A percentile compares a stretch with the other conserved stretches of the same genome.
These are phyloP conservation scores for Rhynchospora tenuis DNA, from an alignment of 176 grass and related monocot genomes.

Conservation along the genomic window DNA sequence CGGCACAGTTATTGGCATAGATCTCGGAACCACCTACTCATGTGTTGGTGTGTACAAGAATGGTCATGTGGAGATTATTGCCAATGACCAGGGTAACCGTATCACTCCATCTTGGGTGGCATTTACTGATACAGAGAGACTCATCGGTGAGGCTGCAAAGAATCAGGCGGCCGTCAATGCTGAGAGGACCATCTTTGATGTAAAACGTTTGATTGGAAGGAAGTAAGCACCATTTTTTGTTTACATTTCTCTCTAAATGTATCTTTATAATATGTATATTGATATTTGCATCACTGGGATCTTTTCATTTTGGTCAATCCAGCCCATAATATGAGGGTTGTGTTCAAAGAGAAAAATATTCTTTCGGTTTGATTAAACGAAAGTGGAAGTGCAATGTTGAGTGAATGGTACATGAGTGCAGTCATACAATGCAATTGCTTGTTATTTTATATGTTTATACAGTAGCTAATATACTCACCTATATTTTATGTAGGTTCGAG, in stretches of 20 bases:
- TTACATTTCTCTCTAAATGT: not conserved
- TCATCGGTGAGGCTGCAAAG: constrained; percentile 82
- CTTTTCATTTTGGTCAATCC: not conserved
- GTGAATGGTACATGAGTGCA: not conserved
- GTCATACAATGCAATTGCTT: not conserved
- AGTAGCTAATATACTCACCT: not conserved
- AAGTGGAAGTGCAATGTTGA: not conserved
- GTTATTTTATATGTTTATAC: not conserved
- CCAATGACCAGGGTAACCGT: constrained; percentile 45
- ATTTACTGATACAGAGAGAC: constrained; percentile 58
- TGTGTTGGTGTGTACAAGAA: constrained; percentile 53
- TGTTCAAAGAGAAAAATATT: not conserved
- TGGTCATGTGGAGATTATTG: constrained; percentile 51
- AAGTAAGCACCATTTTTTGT: constrained; percentile 4
- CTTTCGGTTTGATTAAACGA: not conserved
- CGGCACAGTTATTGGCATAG: constrained; percentile 29
- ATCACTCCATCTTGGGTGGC: constrained; percentile 75
- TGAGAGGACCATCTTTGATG: constrained; percentile 51
- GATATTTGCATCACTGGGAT: not conserved
- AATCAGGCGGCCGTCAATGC: constrained; percentile 60
- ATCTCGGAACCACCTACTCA: constrained; percentile 51
- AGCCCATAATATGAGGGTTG: not conserved
- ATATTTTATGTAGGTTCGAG: constrained; percentile 21
- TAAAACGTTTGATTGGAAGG: constrained; percentile 58
- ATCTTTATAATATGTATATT: not conserved